These are phyloP conservation scores for Mucor racemosus DNA, from an alignment of 371 early-diverging fungal species.

Conservation along the genomic window DNA sequence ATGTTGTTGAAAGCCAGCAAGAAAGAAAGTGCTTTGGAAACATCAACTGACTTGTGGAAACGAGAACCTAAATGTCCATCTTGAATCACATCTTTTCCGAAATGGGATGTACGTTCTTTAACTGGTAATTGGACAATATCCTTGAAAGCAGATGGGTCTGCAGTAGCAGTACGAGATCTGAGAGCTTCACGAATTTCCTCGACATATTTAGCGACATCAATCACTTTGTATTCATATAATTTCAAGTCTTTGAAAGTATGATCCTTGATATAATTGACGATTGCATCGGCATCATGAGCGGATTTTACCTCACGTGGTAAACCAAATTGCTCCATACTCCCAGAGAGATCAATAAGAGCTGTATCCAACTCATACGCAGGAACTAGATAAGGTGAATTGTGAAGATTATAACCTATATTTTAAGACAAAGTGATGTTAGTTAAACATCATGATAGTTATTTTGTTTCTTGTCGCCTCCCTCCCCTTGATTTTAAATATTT, in stretches of 20 bases:
- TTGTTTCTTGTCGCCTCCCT: not conserved
- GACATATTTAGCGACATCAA: constrained; percentile 62
- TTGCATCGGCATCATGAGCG: constrained; percentile 66
- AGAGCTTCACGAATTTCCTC: constrained; percentile 47
- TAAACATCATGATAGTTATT: constrained; percentile 5
- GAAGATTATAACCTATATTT: constrained; percentile 83
- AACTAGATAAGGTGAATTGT: constrained; percentile 92
- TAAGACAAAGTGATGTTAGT: not conserved
- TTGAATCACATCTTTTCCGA: constrained; percentile 39
- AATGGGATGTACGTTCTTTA: constrained; percentile 45
- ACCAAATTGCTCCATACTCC: constrained; percentile 55
- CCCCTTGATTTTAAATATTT: not conserved
- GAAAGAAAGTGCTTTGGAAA: constrained; percentile 50
- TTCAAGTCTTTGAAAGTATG: constrained; percentile 68
- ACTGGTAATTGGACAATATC: constrained; percentile 35
- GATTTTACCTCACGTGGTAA: constrained; percentile 58
- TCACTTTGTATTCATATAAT: constrained; percentile 90
- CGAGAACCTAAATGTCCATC: constrained; percentile 51
- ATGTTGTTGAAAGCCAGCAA: constrained; percentile 41
- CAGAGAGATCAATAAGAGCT: constrained; percentile 77
- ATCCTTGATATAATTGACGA: constrained; percentile 65
- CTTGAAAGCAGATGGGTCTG: constrained; percentile 33
- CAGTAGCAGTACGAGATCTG: constrained; percentile 16
- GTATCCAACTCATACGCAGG: constrained; percentile 94
- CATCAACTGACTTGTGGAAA: constrained; percentile 55